Conservation (phyloP, 768 basidiomycete species). For the Mycena rebaudengoi region DNA sequence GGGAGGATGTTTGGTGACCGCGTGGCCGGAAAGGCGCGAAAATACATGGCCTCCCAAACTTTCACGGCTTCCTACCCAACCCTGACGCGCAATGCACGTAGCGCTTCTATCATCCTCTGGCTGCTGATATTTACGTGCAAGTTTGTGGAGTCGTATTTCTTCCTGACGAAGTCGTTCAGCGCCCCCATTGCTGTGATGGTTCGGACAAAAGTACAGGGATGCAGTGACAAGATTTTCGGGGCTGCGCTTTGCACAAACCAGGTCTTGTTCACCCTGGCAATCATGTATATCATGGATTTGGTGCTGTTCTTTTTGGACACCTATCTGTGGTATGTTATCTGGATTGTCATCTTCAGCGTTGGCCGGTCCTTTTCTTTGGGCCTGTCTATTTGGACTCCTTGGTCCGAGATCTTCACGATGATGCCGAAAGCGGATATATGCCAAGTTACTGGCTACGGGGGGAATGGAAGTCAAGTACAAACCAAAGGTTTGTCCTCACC, state of each 20-base stretch:
- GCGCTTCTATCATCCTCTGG: constrained; percentile 90
- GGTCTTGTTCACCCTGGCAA: constrained; percentile 91
- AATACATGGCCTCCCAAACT: constrained; percentile 98
- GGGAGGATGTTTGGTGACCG: constrained; percentile 99
- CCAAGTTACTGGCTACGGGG: constrained; percentile 92
- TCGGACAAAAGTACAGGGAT: constrained; percentile 91
- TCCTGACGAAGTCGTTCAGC: constrained; percentile 96
- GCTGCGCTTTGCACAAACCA: constrained; percentile 87
- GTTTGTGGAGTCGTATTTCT: constrained; percentile 97
- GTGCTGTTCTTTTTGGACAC: constrained; percentile 99
- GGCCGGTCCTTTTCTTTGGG: constrained; percentile 91
- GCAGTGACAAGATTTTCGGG: constrained; percentile 87
- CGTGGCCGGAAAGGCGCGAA: constrained; percentile 95
- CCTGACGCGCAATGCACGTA: constrained; percentile 74
- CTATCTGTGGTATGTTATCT: constrained; percentile 99
- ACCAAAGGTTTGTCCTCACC: constrained; percentile 73
- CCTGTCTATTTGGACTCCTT: constrained; percentile 98
- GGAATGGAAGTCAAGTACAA: constrained; percentile 99
- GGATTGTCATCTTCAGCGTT: constrained; percentile 95
- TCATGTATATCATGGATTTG: constrained; percentile 99
- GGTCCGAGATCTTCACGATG: constrained; percentile 96
- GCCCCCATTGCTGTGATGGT: constrained; percentile 97
- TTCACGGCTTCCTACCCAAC: constrained; percentile 97
- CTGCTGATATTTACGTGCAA: constrained; percentile 95
- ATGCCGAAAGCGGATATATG: constrained; percentile 98